Conservation (phyloP, 2,329 filamentous ascomycete species). For the Coniochaeta sp. region DNA sequence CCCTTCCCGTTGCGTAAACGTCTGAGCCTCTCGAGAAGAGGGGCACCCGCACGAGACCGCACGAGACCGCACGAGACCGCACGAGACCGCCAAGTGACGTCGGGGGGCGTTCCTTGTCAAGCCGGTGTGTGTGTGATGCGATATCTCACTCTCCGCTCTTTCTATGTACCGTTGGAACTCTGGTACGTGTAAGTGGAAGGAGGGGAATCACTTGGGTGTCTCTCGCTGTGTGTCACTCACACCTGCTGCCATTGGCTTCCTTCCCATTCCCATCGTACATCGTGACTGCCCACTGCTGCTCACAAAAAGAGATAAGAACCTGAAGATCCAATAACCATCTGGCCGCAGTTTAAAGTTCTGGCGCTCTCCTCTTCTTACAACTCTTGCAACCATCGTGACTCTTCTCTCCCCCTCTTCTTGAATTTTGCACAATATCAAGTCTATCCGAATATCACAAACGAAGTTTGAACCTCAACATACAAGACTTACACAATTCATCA, state of each 20-base stretch:
- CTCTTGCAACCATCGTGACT: not conserved
- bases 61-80: too few relatives aligned
- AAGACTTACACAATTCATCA: not conserved
- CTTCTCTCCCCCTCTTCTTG: too few relatives aligned
- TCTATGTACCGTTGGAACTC: too few relatives aligned
- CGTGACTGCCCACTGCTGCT: not conserved
- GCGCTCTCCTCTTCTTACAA: not conserved
- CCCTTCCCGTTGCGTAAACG: not conserved
- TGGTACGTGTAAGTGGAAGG: too few relatives aligned
- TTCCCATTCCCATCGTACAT: not conserved
- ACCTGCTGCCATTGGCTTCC: not conserved
- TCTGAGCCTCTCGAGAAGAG: not conserved
- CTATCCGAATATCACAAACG: too few relatives aligned
- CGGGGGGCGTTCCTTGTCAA: not conserved
- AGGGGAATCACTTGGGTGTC: too few relatives aligned
- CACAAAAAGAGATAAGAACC: not conserved
- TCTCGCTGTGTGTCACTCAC: not conserved
- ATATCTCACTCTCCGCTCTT: too few relatives aligned
- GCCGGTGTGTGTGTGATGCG: too few relatives aligned
- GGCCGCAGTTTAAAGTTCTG: not conserved
- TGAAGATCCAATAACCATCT: not conserved
- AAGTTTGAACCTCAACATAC: too few relatives aligned
- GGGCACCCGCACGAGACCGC: not conserved
- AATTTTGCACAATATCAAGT: too few relatives aligned
- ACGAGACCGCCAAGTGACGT: constrained; percentile 2